These are phyloP conservation scores for Tetradesmus obliquus DNA, from an alignment of 139 green algal species.

Conservation along the genomic window DNA sequence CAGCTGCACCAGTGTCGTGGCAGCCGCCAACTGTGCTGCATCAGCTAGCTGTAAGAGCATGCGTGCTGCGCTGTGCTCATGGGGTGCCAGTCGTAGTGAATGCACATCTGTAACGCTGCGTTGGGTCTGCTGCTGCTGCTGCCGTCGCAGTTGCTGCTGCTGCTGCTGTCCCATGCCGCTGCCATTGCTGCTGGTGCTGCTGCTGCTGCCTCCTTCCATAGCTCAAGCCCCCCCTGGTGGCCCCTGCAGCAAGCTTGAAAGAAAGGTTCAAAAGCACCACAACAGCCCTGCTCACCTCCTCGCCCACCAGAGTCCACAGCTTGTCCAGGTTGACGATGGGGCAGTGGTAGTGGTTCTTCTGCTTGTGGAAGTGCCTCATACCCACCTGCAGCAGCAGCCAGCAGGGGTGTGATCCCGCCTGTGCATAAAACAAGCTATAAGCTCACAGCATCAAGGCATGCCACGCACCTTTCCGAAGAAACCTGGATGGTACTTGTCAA, in stretches of 20 bases:
- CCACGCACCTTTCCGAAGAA: slow-evolving; percentile 95
- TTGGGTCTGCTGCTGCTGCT: background rate
- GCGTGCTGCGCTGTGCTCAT: background rate
- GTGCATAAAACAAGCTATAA: background rate
- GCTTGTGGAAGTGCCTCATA: slow-evolving; percentile 98
- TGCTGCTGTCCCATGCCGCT: background rate
- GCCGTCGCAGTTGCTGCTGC: slow-evolving; percentile 10
- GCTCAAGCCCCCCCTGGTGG: background rate
- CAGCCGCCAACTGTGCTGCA: too few relatives aligned
- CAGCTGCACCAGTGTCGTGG: too few relatives aligned
- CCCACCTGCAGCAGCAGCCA: slow-evolving; percentile 80
- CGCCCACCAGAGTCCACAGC: slow-evolving; percentile 93
- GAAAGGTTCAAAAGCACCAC: background rate
- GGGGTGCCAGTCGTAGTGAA: background rate
- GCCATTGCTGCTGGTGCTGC: slow-evolving; percentile 1
- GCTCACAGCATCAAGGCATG: background rate
- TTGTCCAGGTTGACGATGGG: slow-evolving; percentile 99
- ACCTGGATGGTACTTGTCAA: slow-evolving; percentile 99
- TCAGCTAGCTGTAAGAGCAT: too few relatives aligned
- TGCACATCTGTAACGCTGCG: too few relatives aligned
- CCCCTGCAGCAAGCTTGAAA: background rate
- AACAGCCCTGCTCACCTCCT: slow-evolving; percentile 73
- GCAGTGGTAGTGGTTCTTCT: slow-evolving; percentile 96
- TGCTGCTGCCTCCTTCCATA: background rate
- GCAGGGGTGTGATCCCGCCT: background rate